Percentiles rank a stretch among this genome's conserved stretches.
Conservation (phyloP, 495 filamentous ascomycete genomes). For the Opeltia flavorubescens region DNA sequence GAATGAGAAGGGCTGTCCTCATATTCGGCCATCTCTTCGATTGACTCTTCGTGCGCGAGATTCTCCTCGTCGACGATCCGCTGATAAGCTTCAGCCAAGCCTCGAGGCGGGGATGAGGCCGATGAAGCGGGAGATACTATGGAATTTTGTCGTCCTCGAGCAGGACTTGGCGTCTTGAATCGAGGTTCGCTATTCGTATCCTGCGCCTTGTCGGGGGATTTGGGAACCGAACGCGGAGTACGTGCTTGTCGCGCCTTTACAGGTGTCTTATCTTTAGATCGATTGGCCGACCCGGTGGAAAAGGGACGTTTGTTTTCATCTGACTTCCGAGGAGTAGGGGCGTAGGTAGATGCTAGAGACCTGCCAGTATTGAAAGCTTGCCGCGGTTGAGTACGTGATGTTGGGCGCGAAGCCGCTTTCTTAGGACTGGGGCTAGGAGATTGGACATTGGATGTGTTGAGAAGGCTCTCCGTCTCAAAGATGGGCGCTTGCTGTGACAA, state of each 20-base stretch:
- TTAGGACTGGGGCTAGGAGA: constrained; percentile 13
- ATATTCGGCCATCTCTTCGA: constrained; percentile 10
- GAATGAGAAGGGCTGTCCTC: constrained; percentile 2
- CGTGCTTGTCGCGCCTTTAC: constrained; percentile 5
- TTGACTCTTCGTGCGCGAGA: constrained; percentile 22
- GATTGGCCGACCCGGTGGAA: constrained; percentile 5
- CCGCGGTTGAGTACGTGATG: constrained; percentile 9
- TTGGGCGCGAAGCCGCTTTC: constrained; percentile 3
- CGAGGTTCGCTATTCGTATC: not conserved
- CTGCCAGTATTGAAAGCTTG: constrained; percentile 3
- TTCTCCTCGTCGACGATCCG: constrained; percentile 31
- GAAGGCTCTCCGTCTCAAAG: constrained; percentile 16
- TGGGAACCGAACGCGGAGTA: not conserved
- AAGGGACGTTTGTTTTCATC: constrained; percentile 7
- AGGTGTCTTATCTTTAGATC: not conserved
- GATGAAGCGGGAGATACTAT: constrained; percentile 14
- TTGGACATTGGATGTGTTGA: constrained; percentile 8
- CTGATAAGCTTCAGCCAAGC: constrained; percentile 29
- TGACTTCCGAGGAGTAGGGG: constrained; percentile 5
- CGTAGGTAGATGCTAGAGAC: constrained; percentile 9
- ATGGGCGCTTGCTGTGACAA: constrained; percentile 15
- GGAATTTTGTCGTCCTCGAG: constrained; percentile 11
- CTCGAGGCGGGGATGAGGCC: constrained; percentile 29
- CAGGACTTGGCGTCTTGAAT: constrained; percentile 11
- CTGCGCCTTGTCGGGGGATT: not conserved